Conservation (phyloP, 192 early-diverging fungal species). For the Dispira parvispora region DNA sequence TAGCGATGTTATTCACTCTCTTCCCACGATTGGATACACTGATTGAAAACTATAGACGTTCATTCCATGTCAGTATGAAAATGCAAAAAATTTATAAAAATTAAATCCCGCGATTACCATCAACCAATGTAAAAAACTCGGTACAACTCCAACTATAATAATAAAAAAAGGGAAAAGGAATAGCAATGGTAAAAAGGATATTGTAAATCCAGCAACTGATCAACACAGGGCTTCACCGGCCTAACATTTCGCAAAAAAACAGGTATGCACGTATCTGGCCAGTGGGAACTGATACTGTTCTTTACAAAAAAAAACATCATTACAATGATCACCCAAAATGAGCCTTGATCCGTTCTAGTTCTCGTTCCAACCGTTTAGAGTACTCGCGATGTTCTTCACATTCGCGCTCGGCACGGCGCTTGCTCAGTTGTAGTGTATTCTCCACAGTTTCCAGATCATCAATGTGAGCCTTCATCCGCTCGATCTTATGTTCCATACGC, state of each 20-base stretch:
- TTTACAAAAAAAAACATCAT: not conserved
- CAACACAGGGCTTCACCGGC: not conserved
- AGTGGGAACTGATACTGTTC: not conserved
- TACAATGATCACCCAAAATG: not conserved
- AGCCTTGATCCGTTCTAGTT: conserved; percentile 3
- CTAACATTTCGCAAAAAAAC: not conserved
- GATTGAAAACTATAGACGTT: no score
- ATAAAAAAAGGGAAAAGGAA: not conserved
- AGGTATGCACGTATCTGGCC: not conserved
- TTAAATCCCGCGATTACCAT: no score
- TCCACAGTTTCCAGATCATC: conserved; percentile 37
- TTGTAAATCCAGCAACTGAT: not conserved
- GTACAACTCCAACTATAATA: not conserved
- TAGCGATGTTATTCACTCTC: no score
- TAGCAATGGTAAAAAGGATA: not conserved
- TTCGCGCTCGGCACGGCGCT: conserved; percentile 55
- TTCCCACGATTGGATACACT: no score
- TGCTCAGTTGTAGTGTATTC: conserved; percentile 41
- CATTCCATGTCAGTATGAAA: no score
- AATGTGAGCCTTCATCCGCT: conserved; percentile 38
- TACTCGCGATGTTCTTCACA: conserved; percentile 31
- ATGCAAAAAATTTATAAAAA: no score
- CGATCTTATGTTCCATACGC: conserved; percentile 50
- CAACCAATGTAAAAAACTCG: no score
- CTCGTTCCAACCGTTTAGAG: conserved; percentile 4